These are phyloP conservation scores for Coemansia sp. DNA, from an alignment of 192 early-diverging fungal genomes.

Conservation along the genomic window DNA sequence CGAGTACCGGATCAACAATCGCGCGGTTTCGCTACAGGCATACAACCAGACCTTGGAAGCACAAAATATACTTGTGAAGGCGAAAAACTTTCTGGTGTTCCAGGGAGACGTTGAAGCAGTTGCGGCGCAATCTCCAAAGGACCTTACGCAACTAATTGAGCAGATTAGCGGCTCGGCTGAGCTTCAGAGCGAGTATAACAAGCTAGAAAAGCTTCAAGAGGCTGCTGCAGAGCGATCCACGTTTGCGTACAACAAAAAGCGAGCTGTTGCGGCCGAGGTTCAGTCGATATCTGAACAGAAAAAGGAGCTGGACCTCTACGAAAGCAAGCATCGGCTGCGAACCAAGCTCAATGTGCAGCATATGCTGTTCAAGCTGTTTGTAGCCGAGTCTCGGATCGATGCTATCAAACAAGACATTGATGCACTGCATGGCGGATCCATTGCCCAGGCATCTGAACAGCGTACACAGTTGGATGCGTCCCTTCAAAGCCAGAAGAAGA, in stretches of 20 bases:
- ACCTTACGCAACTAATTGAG: constrained; percentile 90
- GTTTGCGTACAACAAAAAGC: constrained; percentile 88
- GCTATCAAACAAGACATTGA: constrained; percentile 61
- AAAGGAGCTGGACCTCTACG: constrained; percentile 83
- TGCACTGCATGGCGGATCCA: constrained; percentile 51
- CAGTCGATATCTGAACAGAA: constrained; percentile 92
- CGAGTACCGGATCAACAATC: constrained; percentile 87
- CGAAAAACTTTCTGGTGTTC: constrained; percentile 97
- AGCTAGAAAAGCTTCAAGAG: constrained; percentile 78
- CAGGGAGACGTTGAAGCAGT: constrained; percentile 98
- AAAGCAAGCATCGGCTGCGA: constrained; percentile 64
- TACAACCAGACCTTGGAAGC: constrained; percentile 78
- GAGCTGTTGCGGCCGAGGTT: constrained; percentile 84
- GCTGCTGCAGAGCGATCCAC: constrained; percentile 82
- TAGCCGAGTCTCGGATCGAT: constrained; percentile 70
- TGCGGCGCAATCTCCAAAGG: constrained; percentile 91
- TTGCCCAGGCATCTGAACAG: constrained; percentile 47
- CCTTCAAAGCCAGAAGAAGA: constrained; percentile 66
- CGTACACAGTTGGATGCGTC: constrained; percentile 55
- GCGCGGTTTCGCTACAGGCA: constrained; percentile 63
- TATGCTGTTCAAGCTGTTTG: constrained; percentile 89
- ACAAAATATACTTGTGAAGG: constrained; percentile 92
- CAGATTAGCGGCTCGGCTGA: constrained; percentile 95
- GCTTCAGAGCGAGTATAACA: constrained; percentile 83
- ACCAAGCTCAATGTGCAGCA: constrained; percentile 63